These are phyloP conservation scores for Astrocystis sublimbata DNA, from an alignment of 495 filamentous ascomycete species.

Conservation along the genomic window DNA sequence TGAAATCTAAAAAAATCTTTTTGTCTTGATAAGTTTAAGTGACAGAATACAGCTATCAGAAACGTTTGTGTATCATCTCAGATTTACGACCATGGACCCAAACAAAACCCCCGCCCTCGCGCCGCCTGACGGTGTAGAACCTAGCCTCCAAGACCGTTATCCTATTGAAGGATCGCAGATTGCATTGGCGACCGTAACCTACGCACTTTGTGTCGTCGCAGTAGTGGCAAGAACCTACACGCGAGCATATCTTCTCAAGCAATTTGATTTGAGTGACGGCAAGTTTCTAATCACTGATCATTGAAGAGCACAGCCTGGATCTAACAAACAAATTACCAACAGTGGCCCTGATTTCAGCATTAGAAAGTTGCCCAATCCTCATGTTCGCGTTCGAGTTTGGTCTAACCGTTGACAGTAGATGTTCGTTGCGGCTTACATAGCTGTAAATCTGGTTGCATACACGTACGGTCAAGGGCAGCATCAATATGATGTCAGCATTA, in stretches of 20 bases:
- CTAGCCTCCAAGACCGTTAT: slow-evolving; percentile 7
- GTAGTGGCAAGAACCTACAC: slow-evolving; percentile 5
- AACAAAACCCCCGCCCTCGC: slow-evolving; percentile 1
- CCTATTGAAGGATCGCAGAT: slow-evolving; percentile 4
- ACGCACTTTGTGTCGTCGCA: neutral
- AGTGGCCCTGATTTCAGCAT: slow-evolving; percentile 5
- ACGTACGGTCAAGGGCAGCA: slow-evolving; percentile 14
- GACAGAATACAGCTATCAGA: too few relatives aligned
- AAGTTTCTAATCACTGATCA: too few relatives aligned
- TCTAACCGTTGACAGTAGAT: neutral
- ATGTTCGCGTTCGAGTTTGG: too few relatives aligned
- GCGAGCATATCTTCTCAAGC: slow-evolving; percentile 3
- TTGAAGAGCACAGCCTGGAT: neutral
- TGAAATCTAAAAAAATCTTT: too few relatives aligned
- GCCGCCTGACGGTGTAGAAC: slow-evolving; percentile 3
- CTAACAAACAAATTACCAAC: neutral
- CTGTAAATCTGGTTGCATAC: slow-evolving; percentile 5
- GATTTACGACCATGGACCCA: slow-evolving; percentile 6
- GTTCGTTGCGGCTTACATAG: neutral
- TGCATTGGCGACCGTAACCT: slow-evolving; percentile 1
- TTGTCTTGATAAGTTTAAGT: too few relatives aligned
- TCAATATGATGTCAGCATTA: slow-evolving; percentile 8
- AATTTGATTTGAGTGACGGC: slow-evolving; percentile 15
- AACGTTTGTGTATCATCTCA: neutral
- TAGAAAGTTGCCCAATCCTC: neutral